phyloP scores from a whole-genome alignment of 1,139 yeast species.

The Yamadazyma sp. region DNA sequence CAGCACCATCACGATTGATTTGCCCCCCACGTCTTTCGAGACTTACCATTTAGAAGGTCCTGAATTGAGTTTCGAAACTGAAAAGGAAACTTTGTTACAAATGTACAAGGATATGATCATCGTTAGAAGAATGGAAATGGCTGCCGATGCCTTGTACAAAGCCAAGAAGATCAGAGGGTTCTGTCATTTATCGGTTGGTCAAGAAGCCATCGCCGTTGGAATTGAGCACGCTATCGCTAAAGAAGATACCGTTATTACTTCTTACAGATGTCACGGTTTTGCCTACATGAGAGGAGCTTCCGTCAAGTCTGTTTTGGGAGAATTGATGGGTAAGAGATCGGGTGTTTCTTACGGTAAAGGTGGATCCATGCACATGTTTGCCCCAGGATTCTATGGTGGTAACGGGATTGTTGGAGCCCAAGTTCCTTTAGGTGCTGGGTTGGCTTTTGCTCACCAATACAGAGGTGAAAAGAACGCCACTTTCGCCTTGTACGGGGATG shows the following conservation, averaged over 20 bases:
- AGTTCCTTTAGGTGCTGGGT: conserved; percentile 96
- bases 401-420: conserved; percentile 99
- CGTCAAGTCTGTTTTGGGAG: conserved; percentile 88
- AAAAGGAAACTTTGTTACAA: conserved; percentile 75
- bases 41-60: conserved; percentile 82
- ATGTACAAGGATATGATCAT: conserved; percentile 97
- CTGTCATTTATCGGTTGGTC: conserved; percentile 98
- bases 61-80: conserved; percentile 67
- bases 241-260: conserved; percentile 87
- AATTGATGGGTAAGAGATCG: conserved; percentile 92
- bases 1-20: conserved; percentile 48
- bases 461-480: conserved; percentile 77
- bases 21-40: conserved; percentile 78
- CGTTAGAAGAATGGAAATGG: conserved; percentile 98
- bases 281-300: conserved; percentile 95
- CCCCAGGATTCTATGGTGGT: conserved; percentile 95
- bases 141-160: conserved; percentile 95
- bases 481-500: conserved; percentile 94
- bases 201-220: conserved; percentile 98
- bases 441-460: conserved; percentile 96
- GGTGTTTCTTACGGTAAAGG: conserved; percentile 98
- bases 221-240: conserved; percentile 89
- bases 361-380: conserved; percentile 99
- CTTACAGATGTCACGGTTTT: conserved; percentile 98
- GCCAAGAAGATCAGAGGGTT: conserved; percentile 98